Base-by-base conservation (phyloP, 495 filamentous ascomycete genomes). In the Jackrogersella multiformis region DNA sequence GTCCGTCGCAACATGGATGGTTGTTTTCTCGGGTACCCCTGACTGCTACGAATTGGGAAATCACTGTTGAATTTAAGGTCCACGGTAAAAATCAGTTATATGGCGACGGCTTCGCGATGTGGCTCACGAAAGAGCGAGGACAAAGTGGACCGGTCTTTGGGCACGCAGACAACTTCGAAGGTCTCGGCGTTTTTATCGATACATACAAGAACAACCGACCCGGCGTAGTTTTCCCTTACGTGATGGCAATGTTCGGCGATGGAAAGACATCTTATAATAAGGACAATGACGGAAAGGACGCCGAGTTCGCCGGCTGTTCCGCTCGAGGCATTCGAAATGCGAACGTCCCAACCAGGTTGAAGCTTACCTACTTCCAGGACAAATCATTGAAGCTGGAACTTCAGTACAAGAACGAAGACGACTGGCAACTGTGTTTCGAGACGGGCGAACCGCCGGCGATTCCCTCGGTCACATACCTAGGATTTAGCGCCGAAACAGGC, bases 141-240 rank as follows among this genome's bases (percentile, higher is more conserved):
- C 84, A 86, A 53, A 77, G 79, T 30, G 96, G 96, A 20, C 87
- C 89, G 13, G 96, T 99, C 18, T 99, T 99, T 74, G 96, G 96
- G 13, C 87, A 84, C 32, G 84, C 84, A 13, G 96, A 99, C 78
- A 86, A 86, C 45, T 99, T 98, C 69, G 95, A 98, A 72, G 96
- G 96, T 10, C 85, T 99, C 12, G 96, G 95, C 38, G 85, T 99
- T 73, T 97, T 99, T 84, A 88, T 99, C 80, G 96, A 99, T 75
- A 99, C 96, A 45, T 99, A 99, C 83, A 99, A 99, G 88, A 99
- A 99, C 81, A 96, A 97, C 82, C 88, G 96, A 15, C 96, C 96
- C 7, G 96, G 96, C 8, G 89, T 90, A 15, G 89, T 96, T 20
- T 99, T 99, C 79, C 96, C 96, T 36, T 98, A 97, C 71, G 90